Percentiles rank a stretch among this genome's conserved stretches.
These are phyloP conservation scores for Lasiosphaeria ovina DNA, from an alignment of 495 filamentous ascomycete species.

Conservation along the genomic window DNA sequence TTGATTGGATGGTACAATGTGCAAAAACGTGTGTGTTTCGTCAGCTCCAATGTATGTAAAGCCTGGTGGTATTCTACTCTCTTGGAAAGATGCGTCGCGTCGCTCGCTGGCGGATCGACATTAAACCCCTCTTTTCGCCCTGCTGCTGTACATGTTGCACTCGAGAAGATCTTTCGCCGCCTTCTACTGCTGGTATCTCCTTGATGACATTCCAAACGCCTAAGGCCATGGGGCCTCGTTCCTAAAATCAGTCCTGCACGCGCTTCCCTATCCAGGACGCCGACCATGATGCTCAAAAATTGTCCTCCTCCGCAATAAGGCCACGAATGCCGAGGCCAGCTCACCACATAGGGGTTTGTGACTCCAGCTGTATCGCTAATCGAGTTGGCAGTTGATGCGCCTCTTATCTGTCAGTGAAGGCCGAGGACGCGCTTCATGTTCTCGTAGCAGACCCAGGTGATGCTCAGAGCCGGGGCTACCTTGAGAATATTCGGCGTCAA, in stretches of 20 bases:
- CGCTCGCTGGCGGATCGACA: neutral
- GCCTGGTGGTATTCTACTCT: neutral
- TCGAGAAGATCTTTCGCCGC: neutral
- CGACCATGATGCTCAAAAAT: neutral
- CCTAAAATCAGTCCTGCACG: neutral
- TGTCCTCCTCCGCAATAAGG: neutral
- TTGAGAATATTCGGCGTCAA: constrained; percentile 95
- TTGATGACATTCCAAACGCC: constrained; percentile 2
- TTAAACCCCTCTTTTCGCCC: neutral
- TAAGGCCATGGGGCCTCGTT: neutral
- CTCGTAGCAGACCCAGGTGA: constrained; percentile 97
- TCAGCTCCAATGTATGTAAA: neutral
- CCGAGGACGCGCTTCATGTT: constrained; percentile 80
- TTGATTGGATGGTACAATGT: neutral
- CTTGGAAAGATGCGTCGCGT: neutral
- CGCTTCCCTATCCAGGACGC: constrained; percentile 1
- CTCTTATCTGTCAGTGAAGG: constrained; percentile 41
- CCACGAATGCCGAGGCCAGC: neutral
- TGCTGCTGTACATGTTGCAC: neutral
- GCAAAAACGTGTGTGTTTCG: neutral
- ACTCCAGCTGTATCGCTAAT: neutral
- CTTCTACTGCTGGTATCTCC: constrained; percentile 2
- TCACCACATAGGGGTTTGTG: neutral
- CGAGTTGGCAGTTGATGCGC: no score
- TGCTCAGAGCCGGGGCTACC: constrained; percentile 93